Evolutionary conservation across 1,139 yeast species (phyloP).

Genomic region (Candida sojae): DNA sequence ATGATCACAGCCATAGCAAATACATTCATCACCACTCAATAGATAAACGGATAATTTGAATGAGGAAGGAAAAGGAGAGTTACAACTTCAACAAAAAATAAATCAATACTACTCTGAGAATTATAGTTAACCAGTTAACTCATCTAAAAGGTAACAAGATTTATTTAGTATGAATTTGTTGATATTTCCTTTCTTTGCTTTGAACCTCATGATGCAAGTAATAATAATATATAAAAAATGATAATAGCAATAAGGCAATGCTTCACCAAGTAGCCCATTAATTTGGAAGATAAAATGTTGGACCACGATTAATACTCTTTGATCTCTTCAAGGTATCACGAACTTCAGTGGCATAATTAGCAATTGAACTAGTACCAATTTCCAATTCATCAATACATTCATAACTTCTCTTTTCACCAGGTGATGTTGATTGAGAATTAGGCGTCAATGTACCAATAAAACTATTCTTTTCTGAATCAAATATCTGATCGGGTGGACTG

Average conservation of each 20-base stretch:
- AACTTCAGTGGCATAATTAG: conserved; percentile 4
- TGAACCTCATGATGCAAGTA: not conserved
- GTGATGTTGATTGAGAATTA: conserved; percentile 12
- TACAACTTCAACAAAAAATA: not conserved
- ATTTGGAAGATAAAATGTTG: conserved; percentile 21
- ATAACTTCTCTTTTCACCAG: conserved; percentile 15
- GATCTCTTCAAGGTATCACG: conserved; percentile 21
- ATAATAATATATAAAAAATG: not conserved
- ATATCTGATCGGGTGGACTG: conserved; percentile 14
- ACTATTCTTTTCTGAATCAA: conserved; percentile 3
- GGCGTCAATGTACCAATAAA: conserved; percentile 13
- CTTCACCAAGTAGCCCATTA: not conserved
- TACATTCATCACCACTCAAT: no score
- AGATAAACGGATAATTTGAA: no score
- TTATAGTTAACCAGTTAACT: conserved; percentile 1
- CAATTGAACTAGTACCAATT: conserved; percentile 9
- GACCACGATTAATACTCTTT: conserved; percentile 16
- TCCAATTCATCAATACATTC: conserved; percentile 15
- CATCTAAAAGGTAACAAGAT: not conserved
- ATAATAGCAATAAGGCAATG: not conserved
- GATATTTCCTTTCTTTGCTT: not conserved
- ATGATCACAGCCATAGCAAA: no score
- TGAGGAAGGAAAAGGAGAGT: not conserved
- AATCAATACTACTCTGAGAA: not conserved
- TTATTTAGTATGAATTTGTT: not conserved